Base-by-base conservation (phyloP, 75 land plant species). In the Picea glauca region DNA sequence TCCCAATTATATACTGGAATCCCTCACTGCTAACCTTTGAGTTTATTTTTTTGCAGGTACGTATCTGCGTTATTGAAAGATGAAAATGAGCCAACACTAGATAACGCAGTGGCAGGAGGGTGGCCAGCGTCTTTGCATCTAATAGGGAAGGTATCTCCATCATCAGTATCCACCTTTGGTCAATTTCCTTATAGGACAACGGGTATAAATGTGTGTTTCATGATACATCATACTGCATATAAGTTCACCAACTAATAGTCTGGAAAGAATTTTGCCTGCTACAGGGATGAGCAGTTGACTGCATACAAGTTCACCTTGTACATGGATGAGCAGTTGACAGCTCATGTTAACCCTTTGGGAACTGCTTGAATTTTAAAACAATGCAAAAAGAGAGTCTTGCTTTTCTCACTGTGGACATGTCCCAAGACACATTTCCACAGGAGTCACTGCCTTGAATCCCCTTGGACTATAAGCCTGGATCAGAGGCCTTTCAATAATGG, bases 91-190 rank as follows among this genome's bases (percentile, higher is more conserved):
- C 90, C 94, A 72, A 90, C 72, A 67, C 78, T 94, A 77, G 80
- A 86, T 58, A 85, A 81, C 75, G 98, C 93, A 35, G 72, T 86
- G 75, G 80, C 81, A 73, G 84, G 85, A 77, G 98, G 98, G 56
- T 97, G 99, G 99, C 99, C 99, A 76, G 96, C 96, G 13, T 91
- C 98, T 78, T 84, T 97, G 54, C 99, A 97, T 79, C 91, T 97
- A 65, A 97, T 97, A 76, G 99, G 99, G 72, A 97, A 97, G 98
- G 99, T 96, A 77, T 40, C 5, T 23, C 18, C 76, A 70, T 77
- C 40, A 59, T 20, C 46, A 32, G 26, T n/a, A 62, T 57, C 18
- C 74, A 8, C 72, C 21, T 68, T 33, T 68, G 7, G 2, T 40
- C 32, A 68, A 17, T 7, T 38, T 68, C 7, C 23, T 35, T 21